Conservation (phyloP, 192 early-diverging fungal genomes). For the Coemansia sp. region DNA sequence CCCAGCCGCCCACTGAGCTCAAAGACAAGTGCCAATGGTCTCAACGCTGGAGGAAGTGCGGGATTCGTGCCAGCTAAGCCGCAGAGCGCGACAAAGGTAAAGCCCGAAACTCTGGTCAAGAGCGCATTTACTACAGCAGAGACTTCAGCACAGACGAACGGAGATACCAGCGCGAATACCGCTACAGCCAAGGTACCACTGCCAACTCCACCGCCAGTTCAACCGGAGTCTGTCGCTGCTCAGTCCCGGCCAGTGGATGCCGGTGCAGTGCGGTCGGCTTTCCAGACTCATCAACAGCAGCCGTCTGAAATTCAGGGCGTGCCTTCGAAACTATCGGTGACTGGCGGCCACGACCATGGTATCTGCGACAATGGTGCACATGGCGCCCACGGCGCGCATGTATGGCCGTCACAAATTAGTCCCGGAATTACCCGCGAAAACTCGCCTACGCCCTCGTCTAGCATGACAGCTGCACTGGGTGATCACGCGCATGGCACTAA, state of each 20-base stretch:
- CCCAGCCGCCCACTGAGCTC: constrained; percentile 12
- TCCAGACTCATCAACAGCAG: not conserved
- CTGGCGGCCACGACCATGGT: constrained; percentile 42
- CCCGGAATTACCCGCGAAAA: constrained; percentile 34
- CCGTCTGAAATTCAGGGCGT: constrained; percentile 19
- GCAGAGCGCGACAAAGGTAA: not conserved
- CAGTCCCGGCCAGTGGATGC: constrained; percentile 12
- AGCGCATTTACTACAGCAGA: not conserved
- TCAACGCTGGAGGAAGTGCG: not conserved
- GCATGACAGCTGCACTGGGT: constrained; percentile 7
- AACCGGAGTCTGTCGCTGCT: constrained; percentile 7
- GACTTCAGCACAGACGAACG: too few relatives aligned
- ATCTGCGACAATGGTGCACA: constrained; percentile 3
- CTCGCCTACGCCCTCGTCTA: constrained; percentile 20
- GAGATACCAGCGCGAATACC: too few relatives aligned
- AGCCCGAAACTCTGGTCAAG: not conserved
- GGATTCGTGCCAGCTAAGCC: not conserved
- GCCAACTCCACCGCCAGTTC: constrained; percentile 6
- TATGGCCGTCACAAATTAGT: constrained; percentile 54
- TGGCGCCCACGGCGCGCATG: constrained; percentile 20
- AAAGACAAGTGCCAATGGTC: not conserved
- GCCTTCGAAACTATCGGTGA: constrained; percentile 37
- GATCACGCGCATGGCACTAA: not conserved
- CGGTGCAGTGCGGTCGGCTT: not conserved
- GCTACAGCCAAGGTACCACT: constrained; percentile 2